phyloP scores from a whole-genome alignment of 768 basidiomycete species.

The Mycena olivaceomarginata region DNA sequence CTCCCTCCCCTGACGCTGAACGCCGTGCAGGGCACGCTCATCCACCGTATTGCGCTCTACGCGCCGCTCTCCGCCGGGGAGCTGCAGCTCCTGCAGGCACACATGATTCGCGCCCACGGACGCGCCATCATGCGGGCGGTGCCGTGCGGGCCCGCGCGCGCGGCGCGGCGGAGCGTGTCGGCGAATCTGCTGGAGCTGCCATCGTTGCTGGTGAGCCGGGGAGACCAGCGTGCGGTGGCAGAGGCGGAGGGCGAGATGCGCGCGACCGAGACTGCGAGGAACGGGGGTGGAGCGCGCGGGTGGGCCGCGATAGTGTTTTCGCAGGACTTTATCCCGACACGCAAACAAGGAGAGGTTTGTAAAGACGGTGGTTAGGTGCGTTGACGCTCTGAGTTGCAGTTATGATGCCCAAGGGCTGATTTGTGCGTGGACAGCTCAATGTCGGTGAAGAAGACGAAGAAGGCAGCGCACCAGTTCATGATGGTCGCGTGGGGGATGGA shows the following conservation, averaged over 20 bases:
- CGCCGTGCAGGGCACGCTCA: constrained; percentile 71
- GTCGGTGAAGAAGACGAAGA: constrained; percentile 68
- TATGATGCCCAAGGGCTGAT: background rate
- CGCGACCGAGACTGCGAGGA: constrained; percentile 50
- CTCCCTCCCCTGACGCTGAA: background rate
- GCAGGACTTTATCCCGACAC: constrained; percentile 85
- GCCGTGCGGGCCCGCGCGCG: constrained; percentile 87
- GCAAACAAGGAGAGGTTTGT: constrained; percentile 88
- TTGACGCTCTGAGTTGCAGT: constrained; percentile 9
- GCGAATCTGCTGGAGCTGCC: constrained; percentile 92
- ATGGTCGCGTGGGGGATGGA: constrained; percentile 79
- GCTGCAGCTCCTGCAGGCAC: constrained; percentile 62
- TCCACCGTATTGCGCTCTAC: constrained; percentile 79
- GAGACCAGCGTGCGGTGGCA: constrained; percentile 67
- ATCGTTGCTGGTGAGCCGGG: constrained; percentile 76
- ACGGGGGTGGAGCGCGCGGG: constrained; percentile 57
- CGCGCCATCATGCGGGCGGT: constrained; percentile 82
- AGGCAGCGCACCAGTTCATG: constrained; percentile 81
- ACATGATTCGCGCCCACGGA: constrained; percentile 75
- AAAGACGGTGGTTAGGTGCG: constrained; percentile 81
- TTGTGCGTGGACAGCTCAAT: constrained; percentile 28
- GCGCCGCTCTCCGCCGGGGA: constrained; percentile 76
- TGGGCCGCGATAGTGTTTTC: constrained; percentile 88
- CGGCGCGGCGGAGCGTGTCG: constrained; percentile 88
- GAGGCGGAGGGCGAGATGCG: constrained; percentile 46